Evolutionary conservation across 352 stramenopile genomes (phyloP).

Genomic region (Globisporangium ultimum): DNA sequence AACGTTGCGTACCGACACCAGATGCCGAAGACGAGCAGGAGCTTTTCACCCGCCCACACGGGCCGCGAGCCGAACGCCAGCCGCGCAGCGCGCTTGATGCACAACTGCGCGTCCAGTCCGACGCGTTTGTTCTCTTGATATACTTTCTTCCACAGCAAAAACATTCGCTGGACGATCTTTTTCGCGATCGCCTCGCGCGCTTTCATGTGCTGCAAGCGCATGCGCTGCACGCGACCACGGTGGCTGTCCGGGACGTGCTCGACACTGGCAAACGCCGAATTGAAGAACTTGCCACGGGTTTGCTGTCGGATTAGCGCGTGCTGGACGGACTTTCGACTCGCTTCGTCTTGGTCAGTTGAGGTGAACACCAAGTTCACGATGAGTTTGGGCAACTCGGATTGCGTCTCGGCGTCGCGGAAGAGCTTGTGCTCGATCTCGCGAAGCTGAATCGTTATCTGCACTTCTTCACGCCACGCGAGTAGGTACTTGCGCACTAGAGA

Average conservation of each 20-base stretch:
- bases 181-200: constrained; percentile 48
- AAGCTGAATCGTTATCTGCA: constrained; percentile 39
- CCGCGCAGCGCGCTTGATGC: constrained; percentile 61
- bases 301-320: background rate
- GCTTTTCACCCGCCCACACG: constrained; percentile 55
- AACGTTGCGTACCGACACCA: constrained; percentile 67
- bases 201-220: constrained; percentile 38
- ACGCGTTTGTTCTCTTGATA: constrained; percentile 44
- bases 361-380: constrained; percentile 80
- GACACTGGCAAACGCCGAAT: constrained; percentile 45
- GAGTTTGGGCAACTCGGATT: constrained; percentile 40
- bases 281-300: constrained; percentile 30
- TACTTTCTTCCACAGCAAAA: constrained; percentile 57
- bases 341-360: constrained; percentile 29
- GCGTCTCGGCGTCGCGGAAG: constrained; percentile 53
- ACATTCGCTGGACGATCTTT: constrained; percentile 67
- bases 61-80: constrained; percentile 53
- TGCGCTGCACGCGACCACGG: constrained; percentile 24
- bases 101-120: constrained; percentile 63
- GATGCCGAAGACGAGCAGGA: constrained; percentile 62
- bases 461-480: constrained; percentile 40
- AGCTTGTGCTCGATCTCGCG: constrained; percentile 60
- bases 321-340: constrained; percentile 12
- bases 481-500: constrained; percentile 38
- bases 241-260: constrained; percentile 22